Conservation (phyloP, 2,329 filamentous ascomycete species). For the Aspergillus jensenii region DNA sequence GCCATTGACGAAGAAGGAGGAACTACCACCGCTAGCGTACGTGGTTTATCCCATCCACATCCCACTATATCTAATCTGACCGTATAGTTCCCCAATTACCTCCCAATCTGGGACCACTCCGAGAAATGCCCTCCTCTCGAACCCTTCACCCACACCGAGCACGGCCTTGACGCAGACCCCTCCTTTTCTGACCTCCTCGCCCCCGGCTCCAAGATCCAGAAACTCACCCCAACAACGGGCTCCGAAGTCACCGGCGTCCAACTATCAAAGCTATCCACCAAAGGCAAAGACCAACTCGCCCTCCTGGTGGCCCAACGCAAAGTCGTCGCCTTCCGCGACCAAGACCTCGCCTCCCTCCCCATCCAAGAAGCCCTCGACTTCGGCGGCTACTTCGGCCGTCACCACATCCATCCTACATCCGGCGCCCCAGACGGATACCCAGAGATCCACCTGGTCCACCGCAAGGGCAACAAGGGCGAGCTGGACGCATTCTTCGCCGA, state of each 20-base stretch:
- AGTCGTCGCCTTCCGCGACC: conserved; percentile 46
- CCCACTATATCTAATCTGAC: neutral
- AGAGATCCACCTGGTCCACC: conserved; percentile 73
- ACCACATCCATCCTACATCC: conserved; percentile 77
- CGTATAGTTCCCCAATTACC: conserved; percentile 26
- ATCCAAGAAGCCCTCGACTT: conserved; percentile 68
- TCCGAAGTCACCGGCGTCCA: conserved; percentile 36
- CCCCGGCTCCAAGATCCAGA: conserved; percentile 22
- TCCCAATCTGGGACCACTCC: conserved; percentile 24
- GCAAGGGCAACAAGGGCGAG: conserved; percentile 61
- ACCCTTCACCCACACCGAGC: conserved; percentile 44
- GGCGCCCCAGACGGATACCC: conserved; percentile 71
- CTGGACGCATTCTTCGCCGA: conserved; percentile 61
- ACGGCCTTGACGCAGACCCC: conserved; percentile 43
- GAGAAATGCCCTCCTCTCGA: conserved; percentile 40
- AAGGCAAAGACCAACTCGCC: conserved; percentile 34
- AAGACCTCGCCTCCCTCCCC: conserved; percentile 67
- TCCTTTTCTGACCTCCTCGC: conserved; percentile 43
- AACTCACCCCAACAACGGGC: conserved; percentile 34
- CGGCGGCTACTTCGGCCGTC: conserved; percentile 73
- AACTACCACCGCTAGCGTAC: conserved; percentile 24
- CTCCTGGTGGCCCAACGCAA: conserved; percentile 36
- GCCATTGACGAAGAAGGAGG: conserved; percentile 25
- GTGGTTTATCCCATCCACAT: neutral
- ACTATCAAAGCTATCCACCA: conserved; percentile 27